A percentile compares a stretch with the other conserved stretches of the same genome.
These are phyloP conservation scores for Piedraia hortae DNA, from an alignment of 2,329 filamentous ascomycete species.

Conservation along the genomic window DNA sequence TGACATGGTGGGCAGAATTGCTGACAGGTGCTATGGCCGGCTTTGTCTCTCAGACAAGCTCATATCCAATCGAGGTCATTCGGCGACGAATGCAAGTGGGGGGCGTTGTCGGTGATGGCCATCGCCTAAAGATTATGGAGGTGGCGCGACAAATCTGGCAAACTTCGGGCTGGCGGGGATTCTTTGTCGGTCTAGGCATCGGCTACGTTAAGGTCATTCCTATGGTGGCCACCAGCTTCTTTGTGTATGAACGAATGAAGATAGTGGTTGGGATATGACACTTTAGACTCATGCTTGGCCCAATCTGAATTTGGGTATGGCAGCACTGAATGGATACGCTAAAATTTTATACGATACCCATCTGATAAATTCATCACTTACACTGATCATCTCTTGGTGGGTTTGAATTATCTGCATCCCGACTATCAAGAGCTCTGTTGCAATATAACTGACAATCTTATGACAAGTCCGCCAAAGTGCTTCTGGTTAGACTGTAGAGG, in stretches of 20 bases:
- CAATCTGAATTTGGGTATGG: too few relatives aligned
- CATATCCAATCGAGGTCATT: conserved; percentile 84
- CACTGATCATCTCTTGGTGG: too few relatives aligned
- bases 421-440: too few relatives aligned
- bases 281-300: too few relatives aligned
- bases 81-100: conserved; percentile 86
- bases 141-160: conserved; percentile 46
- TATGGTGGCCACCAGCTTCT: conserved; percentile 50
- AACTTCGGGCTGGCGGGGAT: conserved; percentile 53
- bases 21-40: conserved; percentile 63
- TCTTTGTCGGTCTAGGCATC: conserved; percentile 80
- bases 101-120: conserved; percentile 77
- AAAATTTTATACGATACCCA: too few relatives aligned
- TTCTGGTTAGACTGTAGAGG: too few relatives aligned
- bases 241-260: conserved; percentile 38
- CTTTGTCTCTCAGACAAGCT: conserved; percentile 66
- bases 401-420: too few relatives aligned
- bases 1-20: conserved; percentile 71
- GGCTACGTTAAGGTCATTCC: conserved; percentile 88
- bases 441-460: too few relatives aligned
- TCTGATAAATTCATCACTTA: too few relatives aligned
- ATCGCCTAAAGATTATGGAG: conserved; percentile 47
- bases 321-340: too few relatives aligned
- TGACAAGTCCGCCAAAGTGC: too few relatives aligned
- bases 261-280: conserved; percentile 26